Evolutionary conservation across 2,329 filamentous ascomycete species (phyloP), one percentile per base, ranked within the genome.

Genomic region (Pyrenophora seminiperda): DNA sequence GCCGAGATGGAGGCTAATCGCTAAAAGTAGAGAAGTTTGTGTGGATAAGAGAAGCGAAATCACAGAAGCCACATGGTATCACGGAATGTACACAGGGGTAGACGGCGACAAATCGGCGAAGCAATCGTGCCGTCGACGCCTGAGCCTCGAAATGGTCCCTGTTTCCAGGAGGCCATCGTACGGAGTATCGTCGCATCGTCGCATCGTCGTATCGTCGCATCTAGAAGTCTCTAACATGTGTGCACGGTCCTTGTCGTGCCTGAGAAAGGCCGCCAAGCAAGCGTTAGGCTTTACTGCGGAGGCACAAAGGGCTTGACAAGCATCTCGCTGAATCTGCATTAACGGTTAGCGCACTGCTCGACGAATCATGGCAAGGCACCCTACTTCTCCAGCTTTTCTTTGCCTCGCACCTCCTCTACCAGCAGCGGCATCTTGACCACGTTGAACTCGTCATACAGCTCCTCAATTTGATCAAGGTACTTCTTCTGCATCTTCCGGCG

Each of bases 401-500:
- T 96, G 36, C 94, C 94, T 66, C 94, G 81, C 7, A 99, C 92
- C 78, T 99, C 94, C 74, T 99, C 93, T 1, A 96, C 90, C 52
- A 99, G 77, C 67, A 99, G 76, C 30, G 94, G 94, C 92, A 99
- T 97, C 81, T 93, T 93, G 62, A 99, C 93, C 31, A 99, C 92
- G 72, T 99, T 96, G 79, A 99, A 99, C 75, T 99, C 94, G 70
- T 97, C 92, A 73, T 99, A 99, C 51, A 99, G 78, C 79, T 99
- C 94, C 76, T 96, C 92, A 67, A 97, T 97, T 81, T 99, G 93
- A 71, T 97, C 92, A 34, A 99, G 82, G 72, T 99, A 99, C 79
- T 99, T 99, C 81, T 91, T 94, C 81, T 99, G 94, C 94, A 99
- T 99, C 80, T 95, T 95, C 68, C 92, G 82, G 59, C 94, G 81